A percentile compares a stretch with the other conserved stretches of the same genome.
phyloP scores from a whole-genome alignment of 2,329 filamentous ascomycete genomes.

The Penicillium polonicum region DNA sequence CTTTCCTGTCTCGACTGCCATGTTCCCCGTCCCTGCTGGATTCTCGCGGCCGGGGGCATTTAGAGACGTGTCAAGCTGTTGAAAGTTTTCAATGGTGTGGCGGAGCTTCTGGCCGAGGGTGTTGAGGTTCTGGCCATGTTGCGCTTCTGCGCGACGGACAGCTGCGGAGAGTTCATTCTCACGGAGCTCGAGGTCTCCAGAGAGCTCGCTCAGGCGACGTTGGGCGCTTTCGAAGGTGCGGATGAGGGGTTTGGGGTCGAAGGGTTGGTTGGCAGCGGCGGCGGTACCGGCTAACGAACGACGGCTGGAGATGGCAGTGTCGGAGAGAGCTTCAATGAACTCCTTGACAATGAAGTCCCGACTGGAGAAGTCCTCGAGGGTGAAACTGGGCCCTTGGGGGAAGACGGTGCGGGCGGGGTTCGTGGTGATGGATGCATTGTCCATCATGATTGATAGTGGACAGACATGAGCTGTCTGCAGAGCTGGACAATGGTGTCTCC shows the following conservation, averaged over 20 bases:
- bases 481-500: neutral
- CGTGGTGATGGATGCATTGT: conserved; percentile 42
- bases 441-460: conserved; percentile 32
- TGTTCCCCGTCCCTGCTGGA: conserved; percentile 66
- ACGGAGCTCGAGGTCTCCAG: conserved; percentile 79
- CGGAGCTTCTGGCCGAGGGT: conserved; percentile 86
- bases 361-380: conserved; percentile 80
- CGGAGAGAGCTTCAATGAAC: conserved; percentile 90
- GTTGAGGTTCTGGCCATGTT: conserved; percentile 88
- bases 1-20: conserved; percentile 93
- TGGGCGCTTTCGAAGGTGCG: conserved; percentile 80
- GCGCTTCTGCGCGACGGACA: conserved; percentile 84
- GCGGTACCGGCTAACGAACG: conserved; percentile 62
- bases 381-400: conserved; percentile 77
- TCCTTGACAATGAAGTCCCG: conserved; percentile 98
- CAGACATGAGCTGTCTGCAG: conserved; percentile 16
- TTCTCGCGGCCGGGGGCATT: conserved; percentile 56
- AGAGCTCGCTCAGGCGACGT: conserved; percentile 50
- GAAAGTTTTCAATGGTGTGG: conserved; percentile 87
- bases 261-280: conserved; percentile 51
- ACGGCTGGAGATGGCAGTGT: conserved; percentile 73
- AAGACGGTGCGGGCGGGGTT: conserved; percentile 63
- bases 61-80: conserved; percentile 79
- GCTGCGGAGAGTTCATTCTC: conserved; percentile 90
- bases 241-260: conserved; percentile 96